These are phyloP conservation scores for Filobasidium floriforme DNA, from an alignment of 768 basidiomycete species.

Conservation along the genomic window DNA sequence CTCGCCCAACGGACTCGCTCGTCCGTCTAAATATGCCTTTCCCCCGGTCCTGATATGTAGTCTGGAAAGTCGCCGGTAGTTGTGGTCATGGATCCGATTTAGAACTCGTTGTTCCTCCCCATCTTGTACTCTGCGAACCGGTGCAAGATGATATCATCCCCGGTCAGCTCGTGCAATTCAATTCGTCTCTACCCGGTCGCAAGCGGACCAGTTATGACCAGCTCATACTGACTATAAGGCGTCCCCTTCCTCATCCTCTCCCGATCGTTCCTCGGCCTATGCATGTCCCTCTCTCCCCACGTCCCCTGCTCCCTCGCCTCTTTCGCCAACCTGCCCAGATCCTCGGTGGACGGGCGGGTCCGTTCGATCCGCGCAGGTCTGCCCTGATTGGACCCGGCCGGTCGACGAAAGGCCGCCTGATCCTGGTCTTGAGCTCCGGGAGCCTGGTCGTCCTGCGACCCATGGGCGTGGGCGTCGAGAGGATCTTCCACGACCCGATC, in stretches of 20 bases:
- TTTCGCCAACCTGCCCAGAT: constrained; percentile 51
- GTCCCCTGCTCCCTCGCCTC: constrained; percentile 61
- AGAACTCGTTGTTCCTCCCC: constrained; percentile 21
- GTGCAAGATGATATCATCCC: background rate
- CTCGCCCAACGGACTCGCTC: too few relatives aligned
- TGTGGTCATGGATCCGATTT: background rate
- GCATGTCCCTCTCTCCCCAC: constrained; percentile 57
- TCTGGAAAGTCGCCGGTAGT: too few relatives aligned
- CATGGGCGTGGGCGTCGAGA: constrained; percentile 25
- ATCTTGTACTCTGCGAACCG: constrained; percentile 19
- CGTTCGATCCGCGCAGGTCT: constrained; percentile 18
- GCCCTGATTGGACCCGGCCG: constrained; percentile 23
- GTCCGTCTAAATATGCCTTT: too few relatives aligned
- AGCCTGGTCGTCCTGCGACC: background rate
- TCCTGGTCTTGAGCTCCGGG: constrained; percentile 7
- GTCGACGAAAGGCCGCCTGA: constrained; percentile 25
- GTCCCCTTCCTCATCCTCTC: constrained; percentile 66
- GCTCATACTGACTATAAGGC: constrained; percentile 40
- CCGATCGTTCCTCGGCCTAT: constrained; percentile 62
- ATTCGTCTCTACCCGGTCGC: too few relatives aligned
- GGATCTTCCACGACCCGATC: constrained; percentile 48
- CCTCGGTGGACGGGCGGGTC: constrained; percentile 49
- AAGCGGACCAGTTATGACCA: background rate
- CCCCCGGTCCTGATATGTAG: too few relatives aligned
- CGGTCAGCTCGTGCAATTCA: background rate